Evolutionary conservation across 177 flowering plant species (phyloP), one percentile per base, ranked within the genome.

Genomic region (Vitis hybrid): DNA sequence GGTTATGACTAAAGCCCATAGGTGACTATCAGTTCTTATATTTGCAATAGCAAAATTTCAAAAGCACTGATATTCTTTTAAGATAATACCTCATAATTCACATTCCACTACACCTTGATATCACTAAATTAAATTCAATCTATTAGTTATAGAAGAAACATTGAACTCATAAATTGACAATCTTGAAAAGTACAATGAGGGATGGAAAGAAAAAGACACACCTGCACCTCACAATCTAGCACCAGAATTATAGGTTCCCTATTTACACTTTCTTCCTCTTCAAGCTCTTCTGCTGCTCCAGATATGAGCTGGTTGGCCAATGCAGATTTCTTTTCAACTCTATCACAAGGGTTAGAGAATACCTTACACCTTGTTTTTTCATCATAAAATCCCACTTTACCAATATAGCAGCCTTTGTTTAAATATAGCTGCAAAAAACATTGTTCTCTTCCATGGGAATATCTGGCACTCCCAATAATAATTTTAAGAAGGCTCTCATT

Each of bases 151-250:
- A 15, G n/a, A 15, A 54, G 57, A 54, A 14, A 15, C n/a, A 13
- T 54, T 14, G 17, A 54, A 54, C 17, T 54, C 17, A 14, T 14
- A 13, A 14, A 1, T 13, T 54, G 17, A 30, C 1, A 48, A 50
- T 54, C 61, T 56, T 41, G 10, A 18, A 27, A 27, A 51, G 9
- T 32, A 13, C 35, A 54, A 50, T 14, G 7, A 21, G 12, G 13
- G 3, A 48, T n/a, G 52, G 32, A 14, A 27, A n/a, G 57, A 65
- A 50, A 7, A 56, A 66, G 61, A 67, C 71, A 10, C 60, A 95
- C 98, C 94, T 93, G 98, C 61, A 93, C 80, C 54, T 93, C 94
- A 74, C 71, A 77, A 73, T 96, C 99, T 67, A 87, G 76, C 71
- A 93, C 97, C 68, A 96, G 73, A 64, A 92, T 81, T 41, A 91